Evolutionary conservation across 2,329 filamentous ascomycete genomes (phyloP), one percentile per base, ranked within the genome.

Genomic region (Fusarium caatingaense): DNA sequence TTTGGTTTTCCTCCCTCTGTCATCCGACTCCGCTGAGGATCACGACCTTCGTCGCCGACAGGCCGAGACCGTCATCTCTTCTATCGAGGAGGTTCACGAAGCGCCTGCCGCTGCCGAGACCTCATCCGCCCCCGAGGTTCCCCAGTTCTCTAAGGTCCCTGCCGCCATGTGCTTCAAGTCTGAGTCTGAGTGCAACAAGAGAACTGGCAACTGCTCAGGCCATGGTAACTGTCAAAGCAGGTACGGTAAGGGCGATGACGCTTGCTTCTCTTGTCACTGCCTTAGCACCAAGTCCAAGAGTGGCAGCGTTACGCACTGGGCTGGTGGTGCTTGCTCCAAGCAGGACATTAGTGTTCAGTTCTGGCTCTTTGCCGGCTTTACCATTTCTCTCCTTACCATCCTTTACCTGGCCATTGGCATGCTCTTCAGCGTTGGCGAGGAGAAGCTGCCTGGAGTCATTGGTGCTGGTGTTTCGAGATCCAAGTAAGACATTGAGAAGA

Each of bases 401-500:
- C 82, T 97, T 28, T 85, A 85, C 40, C 90, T 92, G 78, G 89
- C 89, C 13, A 90, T 98, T 73, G 89, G 91, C 8, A 83, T 97
- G 85, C 80, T 99, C 56, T 96, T 91, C 80, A 90, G 84, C 68
- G 92, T 98, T 76, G 96, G 95, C 34, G 88, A 92, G 78, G 90
- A 97, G 83, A 92, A 94, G 81, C 84, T 98, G 69, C 96, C 96
- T 0, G 94, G 94, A 74, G 95, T 99, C 11, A 94, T 99, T 79
- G 93, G 94, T n/a, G 96, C 96, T 49, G 96, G 96, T 69, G 95
- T 99, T 40, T 92, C 91, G 70, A 88, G 89, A 62, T 86, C 90
- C 34, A 93, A 91, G 80, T 88, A 83, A 76, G 50, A 50, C 46
- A 20, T 74, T 40, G 53, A 46, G 9, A 9, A 15, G 10, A 42